A percentile compares a stretch with the other conserved stretches of the same genome.
phyloP scores from a whole-genome alignment of 1,139 yeast species.

The Pneumocystis murina region DNA sequence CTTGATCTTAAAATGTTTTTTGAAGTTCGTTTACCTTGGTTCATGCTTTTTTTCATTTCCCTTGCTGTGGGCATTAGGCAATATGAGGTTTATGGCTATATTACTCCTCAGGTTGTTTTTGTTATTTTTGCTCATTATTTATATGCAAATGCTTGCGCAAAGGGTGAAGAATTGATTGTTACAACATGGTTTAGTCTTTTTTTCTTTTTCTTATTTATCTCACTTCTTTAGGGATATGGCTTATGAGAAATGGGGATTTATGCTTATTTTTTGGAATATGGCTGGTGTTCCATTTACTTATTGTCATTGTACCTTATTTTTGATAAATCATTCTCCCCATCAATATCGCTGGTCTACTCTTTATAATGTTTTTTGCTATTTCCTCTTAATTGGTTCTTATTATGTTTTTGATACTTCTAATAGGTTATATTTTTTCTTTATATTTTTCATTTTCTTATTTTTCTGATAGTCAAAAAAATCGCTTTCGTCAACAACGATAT shows the following conservation, averaged over 20 bases:
- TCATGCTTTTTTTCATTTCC: conserved; percentile 64
- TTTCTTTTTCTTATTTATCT: not conserved
- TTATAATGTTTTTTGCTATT: conserved; percentile 44
- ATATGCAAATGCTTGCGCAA: conserved; percentile 91
- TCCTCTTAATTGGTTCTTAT: conserved; percentile 51
- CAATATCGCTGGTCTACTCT: conserved; percentile 59
- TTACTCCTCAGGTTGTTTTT: conserved; percentile 60
- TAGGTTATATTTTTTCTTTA: conserved; percentile 8
- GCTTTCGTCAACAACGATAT: conserved; percentile 73
- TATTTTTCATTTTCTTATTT: not conserved
- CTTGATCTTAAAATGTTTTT: conserved; percentile 91
- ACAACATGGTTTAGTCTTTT: conserved; percentile 57
- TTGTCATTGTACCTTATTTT: conserved; percentile 77
- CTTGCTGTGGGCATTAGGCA: conserved; percentile 65
- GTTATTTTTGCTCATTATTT: conserved; percentile 78
- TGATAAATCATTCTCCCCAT: conserved; percentile 66
- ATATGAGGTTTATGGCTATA: conserved; percentile 63
- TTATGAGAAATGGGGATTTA: conserved; percentile 93
- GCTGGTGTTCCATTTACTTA: conserved; percentile 98
- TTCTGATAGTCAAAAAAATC: conserved; percentile 62
- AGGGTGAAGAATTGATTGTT: conserved; percentile 92
- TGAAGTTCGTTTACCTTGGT: conserved; percentile 96
- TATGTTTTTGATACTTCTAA: conserved; percentile 90
- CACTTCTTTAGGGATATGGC: conserved; percentile 54
- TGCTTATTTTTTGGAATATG: conserved; percentile 96